Percentiles rank a stretch among this genome's conserved stretches.
Evolutionary conservation across 2,329 filamentous ascomycete species (phyloP).

Genomic region (Diaporthe aspalathi): DNA sequence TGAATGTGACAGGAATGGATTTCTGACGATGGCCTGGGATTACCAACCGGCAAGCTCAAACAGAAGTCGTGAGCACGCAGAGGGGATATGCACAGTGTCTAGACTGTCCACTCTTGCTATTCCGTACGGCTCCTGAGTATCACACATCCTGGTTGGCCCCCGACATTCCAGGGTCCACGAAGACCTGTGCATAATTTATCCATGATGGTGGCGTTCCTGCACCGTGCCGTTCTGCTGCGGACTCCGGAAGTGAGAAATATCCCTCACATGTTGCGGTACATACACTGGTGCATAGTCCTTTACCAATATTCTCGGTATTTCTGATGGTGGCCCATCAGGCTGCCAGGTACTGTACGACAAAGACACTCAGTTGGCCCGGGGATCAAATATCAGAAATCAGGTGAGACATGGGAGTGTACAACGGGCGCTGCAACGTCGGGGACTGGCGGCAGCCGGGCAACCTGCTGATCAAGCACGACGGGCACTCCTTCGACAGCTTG

Average conservation of each 20-base stretch:
- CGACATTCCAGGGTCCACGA: no score
- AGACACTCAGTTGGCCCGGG: not conserved
- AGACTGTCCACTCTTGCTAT: not conserved
- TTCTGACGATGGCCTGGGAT: no score
- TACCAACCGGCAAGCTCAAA: not conserved
- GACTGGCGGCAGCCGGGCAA: constrained; percentile 33
- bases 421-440: constrained; percentile 23
- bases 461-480: not conserved
- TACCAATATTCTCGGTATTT: not conserved
- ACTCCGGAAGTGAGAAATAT: not conserved
- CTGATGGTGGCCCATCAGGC: no score
- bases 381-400: no score
- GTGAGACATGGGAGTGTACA: not conserved
- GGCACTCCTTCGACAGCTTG: constrained; percentile 45
- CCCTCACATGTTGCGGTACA: not conserved
- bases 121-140: not conserved
- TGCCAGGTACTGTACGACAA: not conserved
- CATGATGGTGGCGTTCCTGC: no score
- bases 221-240: not conserved
- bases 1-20: no score
- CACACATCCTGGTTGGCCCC: not conserved
- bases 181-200: no score
- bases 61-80: not conserved
- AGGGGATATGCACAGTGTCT: not conserved
- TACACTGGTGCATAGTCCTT: no score